Base-by-base conservation (phyloP, 2,329 filamentous ascomycete genomes). In the Fusarium aywerte region DNA sequence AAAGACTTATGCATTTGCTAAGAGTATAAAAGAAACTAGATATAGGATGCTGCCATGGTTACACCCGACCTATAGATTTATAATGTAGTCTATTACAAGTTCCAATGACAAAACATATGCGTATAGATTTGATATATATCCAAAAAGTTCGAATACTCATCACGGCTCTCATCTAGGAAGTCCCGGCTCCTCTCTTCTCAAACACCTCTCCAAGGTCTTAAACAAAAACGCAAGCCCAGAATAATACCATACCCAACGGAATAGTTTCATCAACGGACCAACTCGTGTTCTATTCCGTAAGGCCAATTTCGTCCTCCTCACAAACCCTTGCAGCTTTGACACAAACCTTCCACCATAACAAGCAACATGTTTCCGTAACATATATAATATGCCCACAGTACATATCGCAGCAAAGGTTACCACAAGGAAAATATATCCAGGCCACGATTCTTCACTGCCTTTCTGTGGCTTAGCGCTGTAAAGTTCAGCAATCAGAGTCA, bases 401-500 rank as follows among this genome's bases (percentile, higher is more conserved):
- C 48, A 51, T 29, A 51, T 51, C 5, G 42, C 11, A 4, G 21
- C 4, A 11, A 51, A 51, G 1, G 5, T 21, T 21, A 20, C 18
- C 16, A 51, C 35, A 1, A 51, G 15, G 20, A 21, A 29, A 3
- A 52, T 4, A 15, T 44, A 52, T 9, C 11, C 20, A 10, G 49
- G 38, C 36, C 49, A 29, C 1, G 49, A 44, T 3, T 2, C 27
- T 27, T 32, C 12, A 7, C 33, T 35, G 6, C 20, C 43, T 16
- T 43, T 32, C 4, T 25, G 15, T 9, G 58, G 58, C 3, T 33
- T 62, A 12, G 29, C 35, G 4, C 33, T 32, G 29, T 62, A 62
- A 5, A 62, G 35, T 23, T 62, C 18, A 18, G 58, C 54, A 21
- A 50, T 29, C 2, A 53, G 5, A 3, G 27, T 18, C 13, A 45